phyloP scores from a whole-genome alignment of 2,329 filamentous ascomycete genomes.

The Cladophialophora psammophila region DNA sequence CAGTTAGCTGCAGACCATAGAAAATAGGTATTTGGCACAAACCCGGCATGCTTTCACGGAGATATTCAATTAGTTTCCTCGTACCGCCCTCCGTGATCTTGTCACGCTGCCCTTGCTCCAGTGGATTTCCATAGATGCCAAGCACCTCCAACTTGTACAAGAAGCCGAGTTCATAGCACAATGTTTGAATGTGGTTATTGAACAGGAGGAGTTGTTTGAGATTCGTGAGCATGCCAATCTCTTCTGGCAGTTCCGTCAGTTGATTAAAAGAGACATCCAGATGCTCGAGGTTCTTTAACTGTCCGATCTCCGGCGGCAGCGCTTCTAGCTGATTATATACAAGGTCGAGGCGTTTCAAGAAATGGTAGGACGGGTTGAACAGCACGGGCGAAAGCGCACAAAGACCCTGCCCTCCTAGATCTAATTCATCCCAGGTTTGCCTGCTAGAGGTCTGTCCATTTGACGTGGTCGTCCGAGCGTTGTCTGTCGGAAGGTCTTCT shows the following conservation, averaged over 20 bases:
- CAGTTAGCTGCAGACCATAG: constrained; percentile 29
- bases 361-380: constrained; percentile 76
- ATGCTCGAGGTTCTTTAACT: constrained; percentile 79
- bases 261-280: constrained; percentile 91
- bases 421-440: constrained; percentile 90
- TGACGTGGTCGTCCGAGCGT: constrained; percentile 70
- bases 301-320: constrained; percentile 82
- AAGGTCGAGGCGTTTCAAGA: constrained; percentile 90
- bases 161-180: constrained; percentile 88
- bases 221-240: constrained; percentile 96
- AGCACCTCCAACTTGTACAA: constrained; percentile 87
- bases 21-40: constrained; percentile 52
- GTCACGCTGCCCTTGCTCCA: constrained; percentile 77
- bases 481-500: constrained; percentile 60
- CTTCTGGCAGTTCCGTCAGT: constrained; percentile 79
- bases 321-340: constrained; percentile 87
- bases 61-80: constrained; percentile 78
- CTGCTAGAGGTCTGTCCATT: constrained; percentile 57
- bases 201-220: constrained; percentile 85
- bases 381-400: constrained; percentile 79
- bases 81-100: constrained; percentile 89
- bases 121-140: constrained; percentile 89
- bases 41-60: constrained; percentile 87
- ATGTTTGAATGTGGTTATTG: constrained; percentile 79
- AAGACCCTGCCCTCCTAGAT: constrained; percentile 94